Conservation (phyloP, 306 rosid species). For the Dryas drummondii region DNA sequence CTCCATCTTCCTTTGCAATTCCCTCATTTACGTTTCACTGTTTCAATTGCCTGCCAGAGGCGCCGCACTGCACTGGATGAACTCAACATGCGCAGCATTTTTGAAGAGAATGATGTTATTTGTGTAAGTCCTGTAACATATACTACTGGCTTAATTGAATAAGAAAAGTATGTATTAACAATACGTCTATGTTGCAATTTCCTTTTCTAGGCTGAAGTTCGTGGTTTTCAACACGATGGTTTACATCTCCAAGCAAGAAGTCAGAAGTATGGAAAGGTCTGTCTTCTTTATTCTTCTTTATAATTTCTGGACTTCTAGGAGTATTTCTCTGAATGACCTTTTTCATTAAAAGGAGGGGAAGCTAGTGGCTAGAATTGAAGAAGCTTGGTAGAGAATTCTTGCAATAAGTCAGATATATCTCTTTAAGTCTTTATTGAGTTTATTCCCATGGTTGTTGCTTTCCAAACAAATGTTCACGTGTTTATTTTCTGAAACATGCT, state of each 20-base stretch:
- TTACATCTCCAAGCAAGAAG: conserved; percentile 97
- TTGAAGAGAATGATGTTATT: conserved; percentile 80
- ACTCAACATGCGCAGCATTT: conserved; percentile 87
- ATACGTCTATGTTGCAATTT: not conserved
- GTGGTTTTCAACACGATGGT: conserved; percentile 84
- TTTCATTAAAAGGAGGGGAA: too few species aligned
- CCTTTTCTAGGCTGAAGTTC: conserved; percentile 75
- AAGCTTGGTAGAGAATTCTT: too few species aligned
- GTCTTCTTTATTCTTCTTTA: conserved; percentile 10
- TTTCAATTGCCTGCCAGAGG: conserved; percentile 55
- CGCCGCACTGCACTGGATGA: conserved; percentile 88
- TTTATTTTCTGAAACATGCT: not conserved
- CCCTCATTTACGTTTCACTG: conserved; percentile 10
- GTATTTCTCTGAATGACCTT: not conserved
- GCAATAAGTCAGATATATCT: too few species aligned
- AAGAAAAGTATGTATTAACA: not conserved
- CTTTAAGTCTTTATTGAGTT: too few species aligned
- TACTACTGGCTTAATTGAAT: not conserved
- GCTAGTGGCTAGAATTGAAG: too few species aligned
- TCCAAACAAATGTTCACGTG: too few species aligned
- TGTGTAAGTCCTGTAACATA: conserved; percentile 56
- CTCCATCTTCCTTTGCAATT: not conserved
- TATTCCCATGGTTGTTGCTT: too few species aligned
- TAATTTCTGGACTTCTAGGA: not conserved
- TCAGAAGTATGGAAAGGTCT: conserved; percentile 89